Percentiles rank a stretch among this genome's conserved stretches.
phyloP scores from a whole-genome alignment of 2,329 filamentous ascomycete genomes.

The Nemania serpens region DNA sequence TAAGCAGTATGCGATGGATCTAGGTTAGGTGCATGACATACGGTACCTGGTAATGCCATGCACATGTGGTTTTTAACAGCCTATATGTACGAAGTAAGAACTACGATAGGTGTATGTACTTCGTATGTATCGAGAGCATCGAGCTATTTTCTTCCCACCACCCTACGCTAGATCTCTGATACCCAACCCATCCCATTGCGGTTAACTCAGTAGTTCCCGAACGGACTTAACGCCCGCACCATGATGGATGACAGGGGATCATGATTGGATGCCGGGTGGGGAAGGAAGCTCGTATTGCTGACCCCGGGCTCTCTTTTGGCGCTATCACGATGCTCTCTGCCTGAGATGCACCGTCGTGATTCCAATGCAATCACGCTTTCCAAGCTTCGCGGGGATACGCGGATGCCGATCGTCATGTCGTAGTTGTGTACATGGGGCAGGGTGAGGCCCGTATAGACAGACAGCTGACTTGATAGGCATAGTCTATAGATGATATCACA shows the following conservation, averaged over 20 bases:
- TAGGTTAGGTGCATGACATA: no score
- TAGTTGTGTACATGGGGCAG: no score
- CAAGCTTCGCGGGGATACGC: neutral
- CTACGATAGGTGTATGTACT: no score
- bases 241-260: slow-evolving; percentile 1
- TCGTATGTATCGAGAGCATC: neutral
- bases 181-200: slow-evolving; percentile 4
- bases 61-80: no score
- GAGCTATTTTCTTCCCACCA: no score
- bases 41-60: no score
- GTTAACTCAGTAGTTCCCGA: neutral
- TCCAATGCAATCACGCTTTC: neutral
- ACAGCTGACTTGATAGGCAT: no score
- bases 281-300: slow-evolving; percentile 23
- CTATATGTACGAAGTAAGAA: no score
- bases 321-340: slow-evolving; percentile 4
- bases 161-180: neutral
- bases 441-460: no score
- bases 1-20: no score
- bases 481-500: no score
- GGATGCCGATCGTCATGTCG: neutral
- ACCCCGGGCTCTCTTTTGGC: slow-evolving; percentile 1
- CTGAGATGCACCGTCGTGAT: neutral
- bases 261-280: slow-evolving; percentile 9
- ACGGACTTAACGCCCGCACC: neutral